Percentiles rank a stretch among this genome's conserved stretches.
phyloP scores from a whole-genome alignment of 352 stramenopile species.

The Phytophthora megakarya region DNA sequence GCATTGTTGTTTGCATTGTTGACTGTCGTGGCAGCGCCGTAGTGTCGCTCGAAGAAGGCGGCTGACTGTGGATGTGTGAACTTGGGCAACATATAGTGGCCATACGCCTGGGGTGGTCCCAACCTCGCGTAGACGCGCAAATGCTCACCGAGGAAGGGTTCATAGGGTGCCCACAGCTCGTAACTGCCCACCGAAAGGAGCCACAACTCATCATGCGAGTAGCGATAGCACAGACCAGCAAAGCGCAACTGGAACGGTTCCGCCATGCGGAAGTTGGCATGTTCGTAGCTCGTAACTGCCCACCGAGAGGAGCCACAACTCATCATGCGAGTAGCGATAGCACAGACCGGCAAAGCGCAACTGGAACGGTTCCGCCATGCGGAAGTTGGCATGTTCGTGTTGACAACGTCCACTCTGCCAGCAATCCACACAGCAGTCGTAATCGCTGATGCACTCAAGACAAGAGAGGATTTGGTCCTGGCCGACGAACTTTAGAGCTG shows the following conservation, averaged over 20 bases:
- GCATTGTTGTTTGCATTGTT: constrained; percentile 15
- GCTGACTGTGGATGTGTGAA: constrained; percentile 32
- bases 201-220: constrained; percentile 43
- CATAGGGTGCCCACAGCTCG: constrained; percentile 40
- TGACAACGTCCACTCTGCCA: constrained; percentile 36
- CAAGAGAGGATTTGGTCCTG: constrained; percentile 41
- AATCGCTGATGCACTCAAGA: constrained; percentile 32
- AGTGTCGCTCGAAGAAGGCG: constrained; percentile 38
- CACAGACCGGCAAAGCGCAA: constrained; percentile 39
- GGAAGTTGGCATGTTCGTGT: constrained; percentile 42
- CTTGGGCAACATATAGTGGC: constrained; percentile 38
- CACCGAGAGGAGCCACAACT: constrained; percentile 37
- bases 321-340: constrained; percentile 42
- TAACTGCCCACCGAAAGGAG: constrained; percentile 34
- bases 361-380: constrained; percentile 43
- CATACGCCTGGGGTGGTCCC: constrained; percentile 29
- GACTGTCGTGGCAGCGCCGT: constrained; percentile 17
- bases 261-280: constrained; percentile 40
- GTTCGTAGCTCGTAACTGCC: constrained; percentile 39
- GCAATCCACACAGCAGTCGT: constrained; percentile 35
- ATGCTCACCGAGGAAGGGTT: constrained; percentile 37
- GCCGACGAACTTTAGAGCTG: constrained; percentile 38
- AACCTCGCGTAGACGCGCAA: constrained; percentile 32
- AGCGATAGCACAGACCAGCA: constrained; percentile 38
- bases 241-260: constrained; percentile 46